Evolutionary conservation across 2,329 filamentous ascomycete genomes (phyloP).

Genomic region (Fusarium tuaranense): DNA sequence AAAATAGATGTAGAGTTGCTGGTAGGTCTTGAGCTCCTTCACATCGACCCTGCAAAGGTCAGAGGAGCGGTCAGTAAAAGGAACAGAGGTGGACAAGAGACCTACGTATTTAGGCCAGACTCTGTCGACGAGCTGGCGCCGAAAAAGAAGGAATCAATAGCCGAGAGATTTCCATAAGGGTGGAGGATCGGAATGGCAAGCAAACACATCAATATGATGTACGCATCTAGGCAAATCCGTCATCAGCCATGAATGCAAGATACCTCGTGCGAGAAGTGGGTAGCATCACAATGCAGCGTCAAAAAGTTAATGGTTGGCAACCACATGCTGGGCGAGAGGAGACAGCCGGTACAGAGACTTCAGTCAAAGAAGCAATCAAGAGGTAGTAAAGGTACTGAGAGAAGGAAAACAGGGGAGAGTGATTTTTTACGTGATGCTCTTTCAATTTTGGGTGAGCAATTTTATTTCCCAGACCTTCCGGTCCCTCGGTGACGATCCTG

Average conservation of each 20-base stretch:
- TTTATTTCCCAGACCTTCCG: constrained; percentile 6
- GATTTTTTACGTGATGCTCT: not conserved
- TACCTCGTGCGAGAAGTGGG: not conserved
- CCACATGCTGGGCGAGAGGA: not conserved
- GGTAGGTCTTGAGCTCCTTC: constrained; percentile 60
- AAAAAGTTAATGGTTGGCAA: not conserved
- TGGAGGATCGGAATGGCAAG: constrained; percentile 23
- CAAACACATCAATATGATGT: constrained; percentile 31
- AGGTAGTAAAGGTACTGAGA: not conserved
- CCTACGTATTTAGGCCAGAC: constrained; percentile 63
- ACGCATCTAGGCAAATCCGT: constrained; percentile 27
- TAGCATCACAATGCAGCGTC: constrained; percentile 4
- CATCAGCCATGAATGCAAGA: not conserved
- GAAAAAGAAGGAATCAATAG: constrained; percentile 61
- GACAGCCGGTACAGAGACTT: not conserved
- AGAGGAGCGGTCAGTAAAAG: not conserved
- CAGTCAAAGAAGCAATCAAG: not conserved
- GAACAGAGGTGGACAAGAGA: not conserved
- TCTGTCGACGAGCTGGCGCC: constrained; percentile 61
- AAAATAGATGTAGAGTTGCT: constrained; percentile 63
- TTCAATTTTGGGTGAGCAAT: not conserved
- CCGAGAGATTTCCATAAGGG: constrained; percentile 38
- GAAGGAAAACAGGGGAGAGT: not conserved
- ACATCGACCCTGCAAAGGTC: constrained; percentile 56
- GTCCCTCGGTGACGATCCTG: not conserved